Percentiles rank a stretch among this genome's conserved stretches.
phyloP scores from a whole-genome alignment of 176 grass and related monocot species.

The Hyparrhenia diplandra region DNA sequence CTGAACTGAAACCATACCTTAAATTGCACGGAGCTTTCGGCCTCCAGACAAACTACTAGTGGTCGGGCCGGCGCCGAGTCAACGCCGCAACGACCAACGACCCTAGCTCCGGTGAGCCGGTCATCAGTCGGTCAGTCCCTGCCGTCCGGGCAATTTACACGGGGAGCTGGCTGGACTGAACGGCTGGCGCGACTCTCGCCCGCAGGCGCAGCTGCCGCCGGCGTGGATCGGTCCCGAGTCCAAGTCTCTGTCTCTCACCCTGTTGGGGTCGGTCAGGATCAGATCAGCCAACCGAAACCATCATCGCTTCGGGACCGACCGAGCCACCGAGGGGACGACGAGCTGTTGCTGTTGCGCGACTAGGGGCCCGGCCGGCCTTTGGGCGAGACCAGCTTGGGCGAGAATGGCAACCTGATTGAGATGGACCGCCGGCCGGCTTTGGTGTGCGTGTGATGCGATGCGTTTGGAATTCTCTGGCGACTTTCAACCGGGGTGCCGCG shows the following conservation, averaged over 20 bases:
- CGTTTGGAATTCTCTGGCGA: background rate
- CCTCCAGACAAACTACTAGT: background rate
- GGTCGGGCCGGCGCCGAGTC: background rate
- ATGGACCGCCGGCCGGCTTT: too few species aligned
- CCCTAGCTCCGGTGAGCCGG: too few species aligned
- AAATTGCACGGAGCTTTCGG: background rate
- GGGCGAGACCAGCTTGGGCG: background rate
- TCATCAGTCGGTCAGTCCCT: background rate
- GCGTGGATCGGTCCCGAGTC: background rate
- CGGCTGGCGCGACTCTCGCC: background rate
- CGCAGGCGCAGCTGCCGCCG: too few species aligned
- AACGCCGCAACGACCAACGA: background rate
- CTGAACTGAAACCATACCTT: background rate
- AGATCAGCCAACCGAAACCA: background rate
- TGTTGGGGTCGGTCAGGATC: background rate
- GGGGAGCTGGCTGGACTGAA: background rate
- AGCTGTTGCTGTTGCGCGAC: too few species aligned
- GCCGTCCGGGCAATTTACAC: constrained; percentile 5
- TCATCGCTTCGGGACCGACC: background rate
- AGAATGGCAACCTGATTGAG: too few species aligned
- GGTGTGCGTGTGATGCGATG: too few species aligned
- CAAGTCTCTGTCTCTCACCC: too few species aligned
- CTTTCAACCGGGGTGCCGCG: too few species aligned
- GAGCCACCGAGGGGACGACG: too few species aligned
- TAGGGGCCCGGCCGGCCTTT: background rate